Conservation (phyloP, 176 grass and related monocot species). For the Tillandsia fasciculata region DNA sequence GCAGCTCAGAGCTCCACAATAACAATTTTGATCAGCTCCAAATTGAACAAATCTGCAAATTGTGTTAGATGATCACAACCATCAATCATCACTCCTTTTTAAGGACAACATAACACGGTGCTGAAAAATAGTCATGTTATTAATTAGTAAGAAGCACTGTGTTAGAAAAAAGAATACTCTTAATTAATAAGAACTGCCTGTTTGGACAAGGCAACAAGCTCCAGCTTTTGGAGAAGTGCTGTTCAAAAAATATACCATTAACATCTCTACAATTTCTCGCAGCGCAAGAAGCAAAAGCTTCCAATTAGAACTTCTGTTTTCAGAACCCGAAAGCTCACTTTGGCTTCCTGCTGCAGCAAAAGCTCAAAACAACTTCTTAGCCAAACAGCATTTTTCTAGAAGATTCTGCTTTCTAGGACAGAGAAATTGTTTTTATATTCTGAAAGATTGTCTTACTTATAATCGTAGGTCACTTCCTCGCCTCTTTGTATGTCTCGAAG, state of each 20-base stretch:
- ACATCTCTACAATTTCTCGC: too few species aligned
- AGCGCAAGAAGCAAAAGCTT: too few species aligned
- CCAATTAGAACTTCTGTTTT: too few species aligned
- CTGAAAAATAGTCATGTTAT: background rate
- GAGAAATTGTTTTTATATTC: slow-evolving; percentile 4
- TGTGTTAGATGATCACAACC: slow-evolving; percentile 21
- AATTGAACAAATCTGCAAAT: slow-evolving; percentile 88
- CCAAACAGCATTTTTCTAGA: too few species aligned
- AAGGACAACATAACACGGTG: background rate
- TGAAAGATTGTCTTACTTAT: slow-evolving; percentile 47
- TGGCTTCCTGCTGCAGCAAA: too few species aligned
- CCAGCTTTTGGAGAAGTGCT: too few species aligned
- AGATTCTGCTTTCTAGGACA: background rate
- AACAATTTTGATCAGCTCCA: slow-evolving; percentile 83
- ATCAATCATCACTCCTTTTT: slow-evolving; percentile 12
- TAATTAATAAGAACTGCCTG: background rate
- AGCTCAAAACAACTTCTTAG: too few species aligned
- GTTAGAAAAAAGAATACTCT: background rate
- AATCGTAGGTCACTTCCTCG: slow-evolving; percentile 91
- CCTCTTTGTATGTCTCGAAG: slow-evolving; percentile 69
- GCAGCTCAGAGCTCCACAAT: slow-evolving; percentile 81
- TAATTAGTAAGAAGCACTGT: background rate
- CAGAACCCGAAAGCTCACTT: too few species aligned
- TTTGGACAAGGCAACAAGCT: too few species aligned
- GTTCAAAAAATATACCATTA: too few species aligned